Base-by-base conservation (phyloP, 345 rosid genomes). In the Eucalyptus marginata region DNA sequence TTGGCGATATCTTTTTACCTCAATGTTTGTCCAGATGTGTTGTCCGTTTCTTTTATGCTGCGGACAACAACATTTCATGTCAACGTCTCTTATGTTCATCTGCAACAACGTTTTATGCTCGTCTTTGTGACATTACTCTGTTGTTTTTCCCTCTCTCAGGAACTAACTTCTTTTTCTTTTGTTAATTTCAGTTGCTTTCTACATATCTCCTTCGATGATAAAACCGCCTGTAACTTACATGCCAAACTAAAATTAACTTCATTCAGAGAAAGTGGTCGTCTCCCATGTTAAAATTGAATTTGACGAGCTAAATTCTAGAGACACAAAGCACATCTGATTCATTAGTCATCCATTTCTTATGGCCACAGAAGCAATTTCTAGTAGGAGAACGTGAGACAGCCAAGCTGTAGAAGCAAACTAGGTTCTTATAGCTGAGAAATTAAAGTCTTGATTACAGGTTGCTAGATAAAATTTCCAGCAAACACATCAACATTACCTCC, bases 1-100 rank as follows among this genome's bases (percentile, higher is more conserved):
- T 62, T 64, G 76, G 40, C 9, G 20, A 2, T n/a, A n/a, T 64
- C 76, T 2, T 62, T 64, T 64, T 15, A 64, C 76, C 9, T 64
- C 0, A 13, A 64, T 14, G 0, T 2, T 14, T 16, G 0, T n/a
- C 36, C 36, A 64, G 68, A 62, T 15, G 76, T 7, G 40, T 64
- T 14, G 36, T 64, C 76, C 40, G 4, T 64, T 64, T 64, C 76
- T 64, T 64, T n/a, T n/a, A 13, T 64, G 68, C 68, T 62, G 33
- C 68, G 0, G 17, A 29, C 68, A 12, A 56, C 62, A 24, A 10
- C 68, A 6, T 62, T 29, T 62, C 33, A 3, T 27, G 33, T 29
- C 68, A 29, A 29, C 15, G 68, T 62, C 16, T 29, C 68, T 56
- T 56, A 62, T 29, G 33, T 62, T 62, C 68, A 27, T 29, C 33